Evolutionary conservation across 2,329 filamentous ascomycete species (phyloP).

Genomic region (Pseudogymnoascus sp.): DNA sequence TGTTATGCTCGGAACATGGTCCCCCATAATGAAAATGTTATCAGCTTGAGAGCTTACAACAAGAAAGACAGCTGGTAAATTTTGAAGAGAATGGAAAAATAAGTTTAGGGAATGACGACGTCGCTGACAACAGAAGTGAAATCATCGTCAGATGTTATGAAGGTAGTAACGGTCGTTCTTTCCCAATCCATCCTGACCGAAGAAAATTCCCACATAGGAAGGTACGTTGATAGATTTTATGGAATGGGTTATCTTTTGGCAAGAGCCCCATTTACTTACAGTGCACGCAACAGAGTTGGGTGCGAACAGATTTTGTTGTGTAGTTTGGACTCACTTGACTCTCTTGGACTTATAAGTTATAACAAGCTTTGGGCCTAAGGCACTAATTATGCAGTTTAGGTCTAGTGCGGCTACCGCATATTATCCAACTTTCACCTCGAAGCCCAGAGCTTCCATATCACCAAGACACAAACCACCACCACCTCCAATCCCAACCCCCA

Average conservation of each 20-base stretch:
- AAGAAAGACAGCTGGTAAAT: not conserved
- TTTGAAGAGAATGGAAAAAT: not conserved
- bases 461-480: not conserved
- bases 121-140: not conserved
- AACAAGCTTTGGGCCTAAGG: slow-evolving; percentile 5
- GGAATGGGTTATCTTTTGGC: not conserved
- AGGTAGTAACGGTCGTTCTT: not conserved
- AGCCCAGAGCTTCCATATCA: not conserved
- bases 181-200: not conserved
- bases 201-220: not conserved
- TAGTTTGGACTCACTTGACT: not conserved
- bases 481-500: not conserved
- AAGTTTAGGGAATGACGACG: not conserved
- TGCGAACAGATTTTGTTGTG: not conserved
- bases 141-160: not conserved
- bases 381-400: not conserved
- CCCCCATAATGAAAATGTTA: not conserved
- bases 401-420: not conserved
- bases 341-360: not conserved
- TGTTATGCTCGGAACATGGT: not conserved
- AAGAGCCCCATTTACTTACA: not conserved
- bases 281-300: too few species aligned
- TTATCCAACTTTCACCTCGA: slow-evolving; percentile 3
- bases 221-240: not conserved
- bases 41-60: not conserved